Percentiles rank a stretch among this genome's conserved stretches.
phyloP scores from a whole-genome alignment of 78 protist species.

The Polysphondylium violaceum region DNA sequence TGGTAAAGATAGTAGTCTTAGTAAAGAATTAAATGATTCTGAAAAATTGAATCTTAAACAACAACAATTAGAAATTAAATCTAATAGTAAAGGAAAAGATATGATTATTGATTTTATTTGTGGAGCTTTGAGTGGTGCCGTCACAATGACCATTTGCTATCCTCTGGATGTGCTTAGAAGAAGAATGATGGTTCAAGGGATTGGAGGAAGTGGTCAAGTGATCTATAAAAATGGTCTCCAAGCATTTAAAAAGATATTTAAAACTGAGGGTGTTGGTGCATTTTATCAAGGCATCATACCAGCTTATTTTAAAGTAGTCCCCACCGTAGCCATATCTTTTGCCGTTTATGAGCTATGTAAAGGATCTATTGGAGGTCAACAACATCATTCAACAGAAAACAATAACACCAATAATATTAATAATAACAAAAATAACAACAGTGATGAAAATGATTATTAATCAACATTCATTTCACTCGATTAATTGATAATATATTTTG shows the following conservation, averaged over 20 bases:
- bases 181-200: slow-evolving; percentile 57
- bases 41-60: neutral
- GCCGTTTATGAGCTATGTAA: slow-evolving; percentile 55
- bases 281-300: slow-evolving; percentile 47
- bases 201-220: slow-evolving; percentile 6
- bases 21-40: no score
- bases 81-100: slow-evolving; percentile 6
- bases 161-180: slow-evolving; percentile 61
- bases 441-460: no score
- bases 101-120: slow-evolving; percentile 46
- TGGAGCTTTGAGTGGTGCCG: slow-evolving; percentile 59
- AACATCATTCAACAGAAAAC: no score
- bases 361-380: neutral
- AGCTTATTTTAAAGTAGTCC: slow-evolving; percentile 52
- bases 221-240: slow-evolving; percentile 49
- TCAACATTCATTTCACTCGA: no score
- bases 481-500: no score
- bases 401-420: no score
- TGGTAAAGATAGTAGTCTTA: no score
- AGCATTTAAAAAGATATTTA: slow-evolving; percentile 13
- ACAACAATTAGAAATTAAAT: neutral
- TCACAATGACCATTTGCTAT: slow-evolving; percentile 65
- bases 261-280: slow-evolving; percentile 27
- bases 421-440: no score
- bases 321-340: slow-evolving; percentile 66